phyloP scores from a whole-genome alignment of 768 basidiomycete species.

The Boletus insuetus region DNA sequence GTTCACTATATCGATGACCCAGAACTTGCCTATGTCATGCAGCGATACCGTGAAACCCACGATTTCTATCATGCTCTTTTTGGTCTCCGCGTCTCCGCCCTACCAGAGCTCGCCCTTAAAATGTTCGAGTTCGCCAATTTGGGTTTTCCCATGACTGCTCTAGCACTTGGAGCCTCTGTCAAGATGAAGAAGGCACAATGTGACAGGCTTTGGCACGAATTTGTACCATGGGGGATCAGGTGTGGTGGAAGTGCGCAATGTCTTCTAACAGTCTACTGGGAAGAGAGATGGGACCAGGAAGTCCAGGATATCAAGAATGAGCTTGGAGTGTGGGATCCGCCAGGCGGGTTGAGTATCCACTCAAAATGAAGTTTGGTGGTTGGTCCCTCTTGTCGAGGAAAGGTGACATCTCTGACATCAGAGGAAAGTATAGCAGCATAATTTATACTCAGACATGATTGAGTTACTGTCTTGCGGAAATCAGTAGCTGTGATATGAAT shows the following conservation, averaged over 20 bases:
- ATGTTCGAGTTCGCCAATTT: slow-evolving; percentile 93
- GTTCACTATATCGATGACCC: slow-evolving; percentile 94
- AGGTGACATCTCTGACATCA: not conserved
- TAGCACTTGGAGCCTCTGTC: slow-evolving; percentile 60
- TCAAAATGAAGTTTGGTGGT: not conserved
- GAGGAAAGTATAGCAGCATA: not conserved
- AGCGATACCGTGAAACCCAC: slow-evolving; percentile 96
- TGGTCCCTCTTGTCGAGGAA: too few species aligned
- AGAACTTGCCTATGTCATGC: slow-evolving; percentile 96
- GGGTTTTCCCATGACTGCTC: slow-evolving; percentile 80
- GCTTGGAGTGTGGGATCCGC: slow-evolving; percentile 82
- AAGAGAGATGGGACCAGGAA: slow-evolving; percentile 86
- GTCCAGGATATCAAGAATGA: slow-evolving; percentile 81
- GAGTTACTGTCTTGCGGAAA: not conserved
- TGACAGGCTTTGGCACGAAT: slow-evolving; percentile 67
- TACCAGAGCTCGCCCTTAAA: slow-evolving; percentile 92
- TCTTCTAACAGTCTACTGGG: slow-evolving; percentile 93
- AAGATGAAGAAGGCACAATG: slow-evolving; percentile 42
- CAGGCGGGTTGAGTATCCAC: slow-evolving; percentile 33
- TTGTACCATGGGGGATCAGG: slow-evolving; percentile 88
- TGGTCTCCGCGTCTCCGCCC: slow-evolving; percentile 84
- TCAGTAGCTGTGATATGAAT: not conserved
- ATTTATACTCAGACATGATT: too few species aligned
- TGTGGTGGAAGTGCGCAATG: slow-evolving; percentile 74
- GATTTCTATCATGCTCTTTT: slow-evolving; percentile 95